phyloP scores from a whole-genome alignment of 2,329 filamentous ascomycete genomes.

The Aspergillus jensenii region DNA sequence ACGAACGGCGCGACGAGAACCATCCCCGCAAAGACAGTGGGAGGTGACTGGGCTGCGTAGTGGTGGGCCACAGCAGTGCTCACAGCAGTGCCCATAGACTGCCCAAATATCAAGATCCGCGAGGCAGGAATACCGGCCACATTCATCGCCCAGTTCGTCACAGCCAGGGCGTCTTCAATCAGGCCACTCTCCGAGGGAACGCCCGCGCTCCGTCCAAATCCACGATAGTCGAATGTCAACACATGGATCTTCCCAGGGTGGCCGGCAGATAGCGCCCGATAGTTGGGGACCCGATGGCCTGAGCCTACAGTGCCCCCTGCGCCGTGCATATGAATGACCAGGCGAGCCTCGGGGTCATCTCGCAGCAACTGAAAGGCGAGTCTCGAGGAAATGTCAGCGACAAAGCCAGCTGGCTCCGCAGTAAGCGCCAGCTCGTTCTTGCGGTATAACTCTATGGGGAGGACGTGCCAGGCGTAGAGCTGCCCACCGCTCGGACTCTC shows the following conservation, averaged over 20 bases:
- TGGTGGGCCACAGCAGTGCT: slow-evolving; percentile 47
- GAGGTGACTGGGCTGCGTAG: slow-evolving; percentile 42
- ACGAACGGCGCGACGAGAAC: slow-evolving; percentile 60
- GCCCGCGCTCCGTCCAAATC: slow-evolving; percentile 57
- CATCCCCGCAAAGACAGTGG: slow-evolving; percentile 53
- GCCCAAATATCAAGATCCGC: slow-evolving; percentile 59
- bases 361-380: slow-evolving; percentile 46
- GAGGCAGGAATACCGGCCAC: slow-evolving; percentile 53
- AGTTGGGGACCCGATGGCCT: slow-evolving; percentile 55
- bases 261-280: slow-evolving; percentile 45
- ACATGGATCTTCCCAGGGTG: slow-evolving; percentile 56
- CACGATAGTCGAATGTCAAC: slow-evolving; percentile 52
- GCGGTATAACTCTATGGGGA: slow-evolving; percentile 49
- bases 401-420: slow-evolving; percentile 38
- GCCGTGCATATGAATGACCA: slow-evolving; percentile 55
- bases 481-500: slow-evolving; percentile 41
- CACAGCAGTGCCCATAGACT: slow-evolving; percentile 60
- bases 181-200: slow-evolving; percentile 57
- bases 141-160: slow-evolving; percentile 56
- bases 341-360: slow-evolving; percentile 45
- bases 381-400: slow-evolving; percentile 35
- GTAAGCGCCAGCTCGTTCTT: slow-evolving; percentile 43
- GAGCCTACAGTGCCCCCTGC: slow-evolving; percentile 59
- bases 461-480: slow-evolving; percentile 52
- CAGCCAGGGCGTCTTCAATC: slow-evolving; percentile 52